Conservation (phyloP, 345 rosid genomes). For the Boechera stricta region DNA sequence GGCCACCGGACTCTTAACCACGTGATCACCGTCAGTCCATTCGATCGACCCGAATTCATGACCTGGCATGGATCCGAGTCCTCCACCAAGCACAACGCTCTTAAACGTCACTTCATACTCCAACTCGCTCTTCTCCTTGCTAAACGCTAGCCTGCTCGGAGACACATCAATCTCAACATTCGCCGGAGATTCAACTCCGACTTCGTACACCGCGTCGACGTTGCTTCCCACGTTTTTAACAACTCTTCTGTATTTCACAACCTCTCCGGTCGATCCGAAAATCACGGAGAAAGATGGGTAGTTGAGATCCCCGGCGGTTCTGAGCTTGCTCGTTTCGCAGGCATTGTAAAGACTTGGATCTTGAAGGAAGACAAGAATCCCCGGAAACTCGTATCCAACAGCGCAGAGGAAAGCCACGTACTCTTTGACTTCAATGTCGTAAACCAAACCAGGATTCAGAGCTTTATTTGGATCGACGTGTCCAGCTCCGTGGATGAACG, state of each 20-base stretch:
- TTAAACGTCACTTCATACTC: constrained; percentile 67
- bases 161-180: constrained; percentile 62
- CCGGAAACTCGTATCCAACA: constrained; percentile 61
- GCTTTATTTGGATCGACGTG: constrained; percentile 89
- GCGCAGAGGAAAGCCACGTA: constrained; percentile 81
- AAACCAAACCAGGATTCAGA: constrained; percentile 77
- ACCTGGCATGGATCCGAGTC: constrained; percentile 35
- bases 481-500: constrained; percentile 81
- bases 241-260: constrained; percentile 58
- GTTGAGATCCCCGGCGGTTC: constrained; percentile 69
- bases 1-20: constrained; percentile 76
- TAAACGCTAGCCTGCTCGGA: constrained; percentile 73
- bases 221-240: constrained; percentile 74
- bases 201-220: constrained; percentile 63
- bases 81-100: constrained; percentile 50
- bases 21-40: constrained; percentile 80
- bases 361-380: constrained; percentile 62
- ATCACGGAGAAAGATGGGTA: constrained; percentile 76
- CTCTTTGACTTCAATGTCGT: constrained; percentile 59
- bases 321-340: constrained; percentile 46
- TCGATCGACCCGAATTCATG: constrained; percentile 70
- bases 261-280: constrained; percentile 46
- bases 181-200: constrained; percentile 59
- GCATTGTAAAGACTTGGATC: constrained; percentile 50
- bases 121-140: constrained; percentile 49